Conservation (phyloP, 2,329 filamentous ascomycete species). For the Aspergillus pseudotamarii region DNA sequence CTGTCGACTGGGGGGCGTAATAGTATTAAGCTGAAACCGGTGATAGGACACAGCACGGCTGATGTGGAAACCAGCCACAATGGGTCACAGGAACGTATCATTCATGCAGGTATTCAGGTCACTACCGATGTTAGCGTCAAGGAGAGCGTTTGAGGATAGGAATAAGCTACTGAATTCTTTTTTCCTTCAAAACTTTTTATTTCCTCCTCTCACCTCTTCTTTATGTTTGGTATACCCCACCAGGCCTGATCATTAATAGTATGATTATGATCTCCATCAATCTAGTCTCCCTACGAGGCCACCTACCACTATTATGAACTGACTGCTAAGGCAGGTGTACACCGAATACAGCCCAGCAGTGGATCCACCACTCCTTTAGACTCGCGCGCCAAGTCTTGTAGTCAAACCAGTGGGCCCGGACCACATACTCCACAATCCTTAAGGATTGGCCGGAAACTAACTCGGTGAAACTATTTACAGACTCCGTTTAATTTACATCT, state of each 20-base stretch:
- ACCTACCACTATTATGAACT: neutral
- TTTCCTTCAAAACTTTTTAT: too few relatives aligned
- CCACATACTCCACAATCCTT: neutral
- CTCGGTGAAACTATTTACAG: neutral
- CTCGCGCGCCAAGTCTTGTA: neutral
- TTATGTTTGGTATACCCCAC: neutral
- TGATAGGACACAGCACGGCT: slow-evolving; percentile 7
- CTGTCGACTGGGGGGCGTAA: slow-evolving; percentile 1
- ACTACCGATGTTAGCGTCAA: neutral
- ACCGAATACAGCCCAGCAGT: neutral
- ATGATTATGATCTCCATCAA: neutral
- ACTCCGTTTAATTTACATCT: neutral
- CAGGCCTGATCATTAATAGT: neutral
- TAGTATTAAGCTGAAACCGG: slow-evolving; percentile 10
- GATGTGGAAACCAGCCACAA: slow-evolving; percentile 13
- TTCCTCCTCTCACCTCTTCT: too few relatives aligned
- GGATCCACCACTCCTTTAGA: neutral
- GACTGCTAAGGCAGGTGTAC: neutral
- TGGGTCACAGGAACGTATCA: slow-evolving; percentile 17
- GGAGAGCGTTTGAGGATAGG: neutral
- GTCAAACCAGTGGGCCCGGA: neutral
- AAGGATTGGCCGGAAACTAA: neutral
- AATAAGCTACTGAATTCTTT: neutral
- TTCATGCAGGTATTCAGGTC: slow-evolving; percentile 12
- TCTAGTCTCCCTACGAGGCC: neutral